These are phyloP conservation scores for Suhomyces bokatorum DNA, from an alignment of 1,139 yeast genomes.

Conservation along the genomic window DNA sequence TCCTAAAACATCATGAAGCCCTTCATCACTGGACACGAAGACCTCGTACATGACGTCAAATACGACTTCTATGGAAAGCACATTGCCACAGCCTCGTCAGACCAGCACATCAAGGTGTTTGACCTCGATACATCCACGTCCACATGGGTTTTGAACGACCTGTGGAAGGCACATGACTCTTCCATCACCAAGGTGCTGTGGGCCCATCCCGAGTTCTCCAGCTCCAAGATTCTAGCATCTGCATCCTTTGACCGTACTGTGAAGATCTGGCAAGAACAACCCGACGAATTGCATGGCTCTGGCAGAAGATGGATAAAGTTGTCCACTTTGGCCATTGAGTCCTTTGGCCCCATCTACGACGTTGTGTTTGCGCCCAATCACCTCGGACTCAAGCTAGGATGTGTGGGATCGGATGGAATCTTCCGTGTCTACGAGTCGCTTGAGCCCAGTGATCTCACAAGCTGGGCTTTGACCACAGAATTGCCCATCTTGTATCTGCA, in stretches of 20 bases:
- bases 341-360: slow-evolving; percentile 87
- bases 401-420: slow-evolving; percentile 89
- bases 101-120: slow-evolving; percentile 86
- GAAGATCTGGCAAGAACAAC: slow-evolving; percentile 87
- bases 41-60: slow-evolving; percentile 81
- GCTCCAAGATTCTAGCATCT: slow-evolving; percentile 69
- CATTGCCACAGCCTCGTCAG: slow-evolving; percentile 89
- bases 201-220: slow-evolving; percentile 95
- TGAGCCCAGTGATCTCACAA: slow-evolving; percentile 81
- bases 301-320: slow-evolving; percentile 82
- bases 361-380: slow-evolving; percentile 88
- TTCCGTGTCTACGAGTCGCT: slow-evolving; percentile 83
- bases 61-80: slow-evolving; percentile 90
- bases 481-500: slow-evolving; percentile 61
- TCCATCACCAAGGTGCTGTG: slow-evolving; percentile 79
- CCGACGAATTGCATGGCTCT: slow-evolving; percentile 69
- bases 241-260: slow-evolving; percentile 90
- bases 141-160: slow-evolving; percentile 78
- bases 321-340: slow-evolving; percentile 72
- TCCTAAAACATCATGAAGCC: slow-evolving; percentile 46
- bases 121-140: slow-evolving; percentile 58
- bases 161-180: slow-evolving; percentile 95
- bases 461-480: slow-evolving; percentile 80
- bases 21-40: slow-evolving; percentile 87
- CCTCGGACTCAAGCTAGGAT: slow-evolving; percentile 77